Conservation (phyloP, 495 filamentous ascomycete species). For the Neurospora tetrasperma region DNA sequence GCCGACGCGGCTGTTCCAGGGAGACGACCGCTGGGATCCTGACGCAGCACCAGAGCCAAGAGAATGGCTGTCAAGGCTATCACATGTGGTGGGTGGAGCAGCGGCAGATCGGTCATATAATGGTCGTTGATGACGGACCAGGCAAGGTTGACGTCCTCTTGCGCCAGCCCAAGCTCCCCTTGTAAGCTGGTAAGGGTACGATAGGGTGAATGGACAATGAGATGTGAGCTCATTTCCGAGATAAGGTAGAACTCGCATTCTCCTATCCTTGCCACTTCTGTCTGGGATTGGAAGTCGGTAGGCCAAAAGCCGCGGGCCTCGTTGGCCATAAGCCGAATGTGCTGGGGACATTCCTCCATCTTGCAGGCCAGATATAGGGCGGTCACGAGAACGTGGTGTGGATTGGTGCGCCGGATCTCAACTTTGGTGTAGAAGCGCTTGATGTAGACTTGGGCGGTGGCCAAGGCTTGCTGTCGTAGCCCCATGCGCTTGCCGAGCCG, state of each 20-base stretch:
- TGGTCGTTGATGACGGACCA: constrained; percentile 92
- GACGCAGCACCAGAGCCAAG: constrained; percentile 68
- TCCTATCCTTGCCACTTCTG: constrained; percentile 76
- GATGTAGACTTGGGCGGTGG: constrained; percentile 89
- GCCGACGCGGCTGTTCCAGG: constrained; percentile 7
- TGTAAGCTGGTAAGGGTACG: constrained; percentile 71
- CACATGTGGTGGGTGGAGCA: constrained; percentile 80
- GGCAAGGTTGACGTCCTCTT: constrained; percentile 69
- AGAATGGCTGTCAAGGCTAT: constrained; percentile 87
- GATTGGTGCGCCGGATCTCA: constrained; percentile 86
- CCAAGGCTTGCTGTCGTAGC: constrained; percentile 82
- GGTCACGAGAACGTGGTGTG: constrained; percentile 82
- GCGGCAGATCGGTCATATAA: constrained; percentile 85
- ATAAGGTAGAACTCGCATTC: constrained; percentile 97
- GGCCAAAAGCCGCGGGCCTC: constrained; percentile 87
- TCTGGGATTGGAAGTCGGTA: constrained; percentile 65
- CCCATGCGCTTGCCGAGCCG: constrained; percentile 71
- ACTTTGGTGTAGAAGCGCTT: constrained; percentile 89
- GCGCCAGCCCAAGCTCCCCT: constrained; percentile 53
- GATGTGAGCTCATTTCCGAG: constrained; percentile 85
- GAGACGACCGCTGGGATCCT: constrained; percentile 3
- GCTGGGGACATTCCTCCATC: constrained; percentile 96
- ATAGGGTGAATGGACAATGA: constrained; percentile 97
- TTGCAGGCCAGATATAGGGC: constrained; percentile 94
- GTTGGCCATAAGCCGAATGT: constrained; percentile 76